Evolutionary conservation across 2,329 filamentous ascomycete genomes (phyloP).

Genomic region (Cyphellophora attinorum): DNA sequence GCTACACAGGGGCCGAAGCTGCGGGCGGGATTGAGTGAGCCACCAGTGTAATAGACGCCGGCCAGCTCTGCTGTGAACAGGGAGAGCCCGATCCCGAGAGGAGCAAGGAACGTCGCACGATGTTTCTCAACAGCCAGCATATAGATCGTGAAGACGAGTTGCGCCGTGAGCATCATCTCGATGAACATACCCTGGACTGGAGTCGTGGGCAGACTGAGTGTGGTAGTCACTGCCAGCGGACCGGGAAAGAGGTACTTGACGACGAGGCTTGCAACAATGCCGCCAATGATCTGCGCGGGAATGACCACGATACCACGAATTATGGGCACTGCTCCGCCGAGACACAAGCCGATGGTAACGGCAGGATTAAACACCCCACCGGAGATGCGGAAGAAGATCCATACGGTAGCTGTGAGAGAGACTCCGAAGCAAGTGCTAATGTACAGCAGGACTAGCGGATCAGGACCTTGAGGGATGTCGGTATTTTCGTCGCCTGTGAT

Average conservation of each 20-base stretch:
- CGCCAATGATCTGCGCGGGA: slow-evolving; percentile 47
- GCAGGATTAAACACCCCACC: slow-evolving; percentile 43
- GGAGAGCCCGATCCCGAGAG: slow-evolving; percentile 60
- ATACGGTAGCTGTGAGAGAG: slow-evolving; percentile 41
- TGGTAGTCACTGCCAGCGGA: slow-evolving; percentile 44
- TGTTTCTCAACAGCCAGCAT: slow-evolving; percentile 67
- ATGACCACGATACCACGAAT: slow-evolving; percentile 44
- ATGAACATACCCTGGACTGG: slow-evolving; percentile 53
- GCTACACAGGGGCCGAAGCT: slow-evolving; percentile 37
- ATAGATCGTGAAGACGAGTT: slow-evolving; percentile 55
- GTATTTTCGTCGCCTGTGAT: slow-evolving; percentile 3
- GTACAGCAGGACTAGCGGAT: slow-evolving; percentile 22
- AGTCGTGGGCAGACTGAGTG: slow-evolving; percentile 41
- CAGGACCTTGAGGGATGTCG: slow-evolving; percentile 5
- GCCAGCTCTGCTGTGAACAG: slow-evolving; percentile 53
- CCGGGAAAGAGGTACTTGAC: slow-evolving; percentile 49
- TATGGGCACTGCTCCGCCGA: slow-evolving; percentile 46
- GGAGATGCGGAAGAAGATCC: slow-evolving; percentile 44
- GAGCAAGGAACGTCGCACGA: slow-evolving; percentile 59
- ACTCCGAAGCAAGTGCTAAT: slow-evolving; percentile 35
- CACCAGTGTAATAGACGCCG: slow-evolving; percentile 37
- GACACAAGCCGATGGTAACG: slow-evolving; percentile 44
- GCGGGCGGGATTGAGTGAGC: slow-evolving; percentile 37
- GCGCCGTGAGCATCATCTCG: slow-evolving; percentile 55
- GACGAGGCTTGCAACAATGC: slow-evolving; percentile 51